A percentile compares a stretch with the other conserved stretches of the same genome.
Conservation (phyloP, 2,329 filamentous ascomycete species). For the Calonectria naviculata region DNA sequence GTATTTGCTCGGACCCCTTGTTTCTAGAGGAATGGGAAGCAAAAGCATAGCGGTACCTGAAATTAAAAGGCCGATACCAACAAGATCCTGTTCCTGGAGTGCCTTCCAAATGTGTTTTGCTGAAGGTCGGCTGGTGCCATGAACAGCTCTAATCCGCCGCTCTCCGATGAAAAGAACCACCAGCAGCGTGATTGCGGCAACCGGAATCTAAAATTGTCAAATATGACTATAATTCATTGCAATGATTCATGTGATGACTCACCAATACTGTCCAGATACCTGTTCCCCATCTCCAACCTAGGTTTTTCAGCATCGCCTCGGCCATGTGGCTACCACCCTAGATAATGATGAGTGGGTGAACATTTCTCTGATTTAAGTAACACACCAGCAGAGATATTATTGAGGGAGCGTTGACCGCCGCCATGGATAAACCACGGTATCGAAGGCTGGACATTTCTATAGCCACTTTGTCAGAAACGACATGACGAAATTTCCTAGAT, state of each 20-base stretch:
- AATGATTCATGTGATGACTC: not conserved
- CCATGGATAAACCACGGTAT: not conserved
- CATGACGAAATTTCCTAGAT: too few relatives aligned
- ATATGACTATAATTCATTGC: too few relatives aligned
- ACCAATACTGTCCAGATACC: not conserved
- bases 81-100: not conserved
- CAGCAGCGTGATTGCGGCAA: not conserved
- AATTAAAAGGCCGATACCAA: not conserved
- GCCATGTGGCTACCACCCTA: not conserved
- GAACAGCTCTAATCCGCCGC: not conserved
- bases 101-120: not conserved
- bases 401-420: not conserved
- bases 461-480: not conserved
- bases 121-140: not conserved
- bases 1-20: not conserved
- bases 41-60: not conserved
- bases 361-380: not conserved
- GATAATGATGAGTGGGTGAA: not conserved
- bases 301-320: not conserved
- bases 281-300: not conserved
- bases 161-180: not conserved
- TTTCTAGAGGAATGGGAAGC: not conserved
- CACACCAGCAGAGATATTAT: not conserved
- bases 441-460: not conserved
- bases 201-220: not conserved